These are phyloP conservation scores for Castanea sativa DNA, from an alignment of 306 rosid species.

Conservation along the genomic window DNA sequence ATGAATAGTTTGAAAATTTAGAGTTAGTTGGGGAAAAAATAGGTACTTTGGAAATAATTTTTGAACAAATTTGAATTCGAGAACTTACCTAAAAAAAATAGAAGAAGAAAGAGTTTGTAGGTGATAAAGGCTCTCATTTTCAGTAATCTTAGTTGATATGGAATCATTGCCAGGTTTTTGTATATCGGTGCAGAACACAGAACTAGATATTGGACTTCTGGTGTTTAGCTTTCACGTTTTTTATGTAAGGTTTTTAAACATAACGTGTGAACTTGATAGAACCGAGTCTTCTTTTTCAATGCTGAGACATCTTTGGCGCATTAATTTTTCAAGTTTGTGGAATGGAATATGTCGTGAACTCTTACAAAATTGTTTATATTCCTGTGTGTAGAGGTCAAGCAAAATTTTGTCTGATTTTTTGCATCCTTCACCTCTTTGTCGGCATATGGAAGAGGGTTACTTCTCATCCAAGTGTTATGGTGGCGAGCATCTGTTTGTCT, in stretches of 20 bases:
- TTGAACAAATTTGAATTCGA: too few species aligned
- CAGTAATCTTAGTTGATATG: too few species aligned
- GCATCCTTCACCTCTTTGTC: conserved; percentile 62
- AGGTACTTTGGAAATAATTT: too few species aligned
- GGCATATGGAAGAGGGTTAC: conserved; percentile 72
- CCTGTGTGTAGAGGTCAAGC: conserved; percentile 70
- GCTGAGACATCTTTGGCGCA: background rate
- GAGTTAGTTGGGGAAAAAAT: too few species aligned
- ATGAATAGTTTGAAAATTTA: background rate
- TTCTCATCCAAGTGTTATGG: conserved; percentile 56
- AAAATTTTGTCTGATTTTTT: conserved; percentile 70
- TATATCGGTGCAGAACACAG: conserved; percentile 14
- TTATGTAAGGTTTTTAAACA: background rate
- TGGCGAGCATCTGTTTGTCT: conserved; percentile 59
- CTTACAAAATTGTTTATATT: conserved; percentile 26
- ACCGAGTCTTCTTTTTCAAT: background rate
- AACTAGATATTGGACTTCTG: background rate
- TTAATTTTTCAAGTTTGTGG: background rate
- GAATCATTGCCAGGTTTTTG: too few species aligned
- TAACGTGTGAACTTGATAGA: background rate
- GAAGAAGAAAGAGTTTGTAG: too few species aligned
- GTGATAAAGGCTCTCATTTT: too few species aligned
- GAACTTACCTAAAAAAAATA: too few species aligned
- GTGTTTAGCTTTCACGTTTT: background rate
- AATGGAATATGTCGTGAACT: conserved; percentile 1